Evolutionary conservation across 768 basidiomycete species (phyloP).

Genomic region (Pleurotus ostreatus): DNA sequence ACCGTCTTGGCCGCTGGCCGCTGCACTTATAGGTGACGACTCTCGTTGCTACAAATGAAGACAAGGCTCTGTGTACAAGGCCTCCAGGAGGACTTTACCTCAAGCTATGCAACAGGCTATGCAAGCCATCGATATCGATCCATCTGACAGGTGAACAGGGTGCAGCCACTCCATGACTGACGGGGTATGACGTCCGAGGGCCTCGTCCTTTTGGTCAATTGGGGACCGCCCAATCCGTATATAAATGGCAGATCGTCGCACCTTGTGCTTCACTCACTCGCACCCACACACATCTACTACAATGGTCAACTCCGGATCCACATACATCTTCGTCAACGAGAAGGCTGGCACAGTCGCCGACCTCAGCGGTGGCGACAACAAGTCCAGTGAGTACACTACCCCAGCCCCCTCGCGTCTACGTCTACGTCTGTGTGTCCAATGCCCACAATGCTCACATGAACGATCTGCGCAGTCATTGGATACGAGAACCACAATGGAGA

Average conservation of each 20-base stretch:
- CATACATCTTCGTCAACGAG: slow-evolving; percentile 35
- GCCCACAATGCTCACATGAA: not conserved
- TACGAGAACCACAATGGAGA: slow-evolving; percentile 28
- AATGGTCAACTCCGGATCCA: not conserved
- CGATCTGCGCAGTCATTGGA: slow-evolving; percentile 33
- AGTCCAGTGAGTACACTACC: slow-evolving; percentile 22
- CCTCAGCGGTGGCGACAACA: slow-evolving; percentile 37
- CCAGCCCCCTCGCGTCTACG: no score
- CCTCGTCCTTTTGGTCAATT: no score
- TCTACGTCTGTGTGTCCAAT: not conserved
- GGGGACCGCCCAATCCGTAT: not conserved
- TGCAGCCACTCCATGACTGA: no score
- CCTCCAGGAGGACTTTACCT: no score
- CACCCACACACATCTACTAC: not conserved
- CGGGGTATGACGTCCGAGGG: no score
- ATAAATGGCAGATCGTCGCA: not conserved
- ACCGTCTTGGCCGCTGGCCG: no score
- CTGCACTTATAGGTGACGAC: no score
- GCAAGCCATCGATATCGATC: no score
- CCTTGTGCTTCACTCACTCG: not conserved
- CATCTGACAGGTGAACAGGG: no score
- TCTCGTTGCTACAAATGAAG: no score
- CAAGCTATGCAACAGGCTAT: no score
- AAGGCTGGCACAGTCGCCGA: slow-evolving; percentile 38
- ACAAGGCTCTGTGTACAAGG: no score